Base-by-base conservation (phyloP, 371 early-diverging fungal genomes). In the Haplosporangium sp. region DNA sequence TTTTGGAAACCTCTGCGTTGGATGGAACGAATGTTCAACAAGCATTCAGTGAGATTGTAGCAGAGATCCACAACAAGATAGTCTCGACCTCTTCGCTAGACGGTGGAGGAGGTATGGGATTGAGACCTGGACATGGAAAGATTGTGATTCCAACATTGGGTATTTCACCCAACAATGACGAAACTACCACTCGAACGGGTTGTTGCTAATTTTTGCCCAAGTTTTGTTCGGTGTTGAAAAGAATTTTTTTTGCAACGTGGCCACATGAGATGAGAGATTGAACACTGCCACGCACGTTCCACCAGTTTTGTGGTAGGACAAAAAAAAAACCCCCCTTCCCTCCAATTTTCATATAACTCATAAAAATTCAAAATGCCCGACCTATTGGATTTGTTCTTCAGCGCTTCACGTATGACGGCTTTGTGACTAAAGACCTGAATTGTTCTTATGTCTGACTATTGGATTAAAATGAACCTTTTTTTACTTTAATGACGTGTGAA, bases 1-100 rank as follows among this genome's bases (percentile, higher is more conserved):
- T 93, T 74, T 90, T 93, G 67, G 94, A 93, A 75, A 91, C 93
- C 8, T 93, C 93, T 8, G 94, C 93, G 1, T 65, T 92, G 73
- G 92, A 93, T 74, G 83, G 88, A 3, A 89, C 85, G 63, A 93
- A 93, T 84, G 92, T 93, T 48, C 91, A 92, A 67, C 63, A 83
- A n/a, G 89, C 92, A 5, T 92, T 92, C 82, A 90, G 87, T 61
- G 87, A 89, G 57, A 90, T 92, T 67, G 62, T 92, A 57, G 87
- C 90, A 6, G 91, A 70, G 63, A 76, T 70, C 39, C 63, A 69
- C 44, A 27, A 1, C 27, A 75, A 57, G 62, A 56, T n/a, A 3
- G 40, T 65, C 5, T 45, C 65, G 44, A 64, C 65, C 27, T 35
- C 61, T 8, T 20, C 59, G 19, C 75, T 70, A 6, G 44, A 38